These are phyloP conservation scores for Sonneratia caseolaris DNA, from an alignment of 345 rosid species.

Conservation along the genomic window DNA sequence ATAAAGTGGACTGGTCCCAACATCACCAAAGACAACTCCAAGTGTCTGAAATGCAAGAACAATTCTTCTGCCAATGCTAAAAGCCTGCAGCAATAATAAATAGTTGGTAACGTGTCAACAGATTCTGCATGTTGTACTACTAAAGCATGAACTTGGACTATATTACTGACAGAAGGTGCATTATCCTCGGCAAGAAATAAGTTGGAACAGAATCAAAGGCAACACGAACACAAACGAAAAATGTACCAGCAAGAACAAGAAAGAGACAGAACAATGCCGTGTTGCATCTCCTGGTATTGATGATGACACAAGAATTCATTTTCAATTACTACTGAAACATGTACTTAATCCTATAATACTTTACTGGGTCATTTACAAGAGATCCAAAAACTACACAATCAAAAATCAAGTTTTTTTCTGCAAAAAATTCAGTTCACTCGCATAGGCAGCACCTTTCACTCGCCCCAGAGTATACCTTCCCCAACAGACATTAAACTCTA, in stretches of 20 bases:
- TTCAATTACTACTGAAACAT: background rate
- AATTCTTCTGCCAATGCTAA: background rate
- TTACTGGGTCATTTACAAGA: no score
- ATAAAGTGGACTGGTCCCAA: constrained; percentile 92
- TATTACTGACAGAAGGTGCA: background rate
- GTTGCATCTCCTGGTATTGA: no score
- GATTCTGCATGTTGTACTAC: background rate
- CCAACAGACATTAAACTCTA: background rate
- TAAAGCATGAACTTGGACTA: background rate
- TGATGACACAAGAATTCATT: background rate
- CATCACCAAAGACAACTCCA: constrained; percentile 94
- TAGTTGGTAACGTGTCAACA: background rate
- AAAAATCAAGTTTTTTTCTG: background rate
- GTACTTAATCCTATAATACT: background rate
- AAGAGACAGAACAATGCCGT: background rate
- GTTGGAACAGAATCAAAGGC: background rate
- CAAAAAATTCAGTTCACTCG: background rate
- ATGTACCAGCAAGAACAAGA: background rate
- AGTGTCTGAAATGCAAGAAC: constrained; percentile 71
- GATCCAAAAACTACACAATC: background rate
- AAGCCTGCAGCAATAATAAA: background rate
- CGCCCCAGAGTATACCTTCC: background rate
- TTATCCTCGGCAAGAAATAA: background rate
- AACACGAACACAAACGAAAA: background rate
- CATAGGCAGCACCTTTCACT: background rate